phyloP scores from a whole-genome alignment of 2,329 filamentous ascomycete genomes.

The Diaporthe sp. region DNA sequence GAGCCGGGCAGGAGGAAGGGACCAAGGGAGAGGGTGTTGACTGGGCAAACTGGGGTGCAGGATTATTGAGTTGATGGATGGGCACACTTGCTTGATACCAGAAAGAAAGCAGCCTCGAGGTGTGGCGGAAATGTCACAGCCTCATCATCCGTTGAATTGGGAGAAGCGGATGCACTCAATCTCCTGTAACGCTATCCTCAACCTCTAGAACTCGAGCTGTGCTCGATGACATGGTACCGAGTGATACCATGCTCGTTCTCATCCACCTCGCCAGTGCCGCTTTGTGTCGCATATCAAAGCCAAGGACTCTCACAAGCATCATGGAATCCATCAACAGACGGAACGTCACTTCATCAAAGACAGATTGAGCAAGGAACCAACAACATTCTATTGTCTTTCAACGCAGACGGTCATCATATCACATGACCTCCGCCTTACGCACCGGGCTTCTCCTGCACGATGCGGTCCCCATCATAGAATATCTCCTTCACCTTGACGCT shows the following conservation, averaged over 20 bases:
- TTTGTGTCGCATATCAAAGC: no score
- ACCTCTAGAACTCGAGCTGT: not conserved
- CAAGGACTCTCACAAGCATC: not conserved
- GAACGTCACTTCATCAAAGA: not conserved
- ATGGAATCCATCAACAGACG: no score
- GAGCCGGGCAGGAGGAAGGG: conserved; percentile 45
- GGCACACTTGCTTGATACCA: not conserved
- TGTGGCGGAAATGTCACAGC: no score
- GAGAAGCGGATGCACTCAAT: not conserved
- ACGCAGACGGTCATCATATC: not conserved
- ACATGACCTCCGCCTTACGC: not conserved
- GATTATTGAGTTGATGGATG: conserved; percentile 69
- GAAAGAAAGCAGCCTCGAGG: not conserved
- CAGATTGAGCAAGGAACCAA: not conserved
- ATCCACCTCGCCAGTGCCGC: no score
- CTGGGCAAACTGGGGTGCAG: conserved; percentile 79
- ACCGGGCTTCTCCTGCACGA: conserved; percentile 60
- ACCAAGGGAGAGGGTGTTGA: conserved; percentile 45
- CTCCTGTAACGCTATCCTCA: not conserved
- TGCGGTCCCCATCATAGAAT: conserved; percentile 76
- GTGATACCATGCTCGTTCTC: not conserved
- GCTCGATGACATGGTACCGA: not conserved
- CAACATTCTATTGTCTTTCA: not conserved
- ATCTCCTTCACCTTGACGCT: conserved; percentile 83
- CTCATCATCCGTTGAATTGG: not conserved